These are phyloP conservation scores for Butyriboletus loyo DNA, from an alignment of 768 basidiomycete species.

Conservation along the genomic window DNA sequence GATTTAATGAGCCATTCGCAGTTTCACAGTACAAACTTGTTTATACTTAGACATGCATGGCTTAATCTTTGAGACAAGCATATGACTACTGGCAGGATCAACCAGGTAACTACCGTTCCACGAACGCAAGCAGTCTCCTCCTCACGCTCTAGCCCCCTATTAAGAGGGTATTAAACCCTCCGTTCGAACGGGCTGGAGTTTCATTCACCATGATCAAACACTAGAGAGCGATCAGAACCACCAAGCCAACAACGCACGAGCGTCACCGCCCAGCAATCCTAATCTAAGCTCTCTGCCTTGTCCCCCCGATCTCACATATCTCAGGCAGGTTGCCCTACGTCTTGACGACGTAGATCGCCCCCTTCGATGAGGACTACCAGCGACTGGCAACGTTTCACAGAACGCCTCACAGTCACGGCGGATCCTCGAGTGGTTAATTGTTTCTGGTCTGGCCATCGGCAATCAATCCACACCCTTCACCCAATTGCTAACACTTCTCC, in stretches of 20 bases:
- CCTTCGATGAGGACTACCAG: background rate
- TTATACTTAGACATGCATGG: constrained; percentile 82
- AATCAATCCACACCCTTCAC: constrained; percentile 5
- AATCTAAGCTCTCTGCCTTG: background rate
- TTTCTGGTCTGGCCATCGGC: constrained; percentile 4
- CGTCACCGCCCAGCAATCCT: background rate
- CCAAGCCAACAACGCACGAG: no score
- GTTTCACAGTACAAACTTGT: constrained; percentile 72
- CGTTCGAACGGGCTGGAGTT: background rate
- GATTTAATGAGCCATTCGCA: constrained; percentile 82
- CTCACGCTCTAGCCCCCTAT: background rate
- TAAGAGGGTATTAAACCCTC: no score
- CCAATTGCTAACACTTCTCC: background rate
- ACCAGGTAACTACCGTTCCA: constrained; percentile 84
- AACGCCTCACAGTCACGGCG: background rate
- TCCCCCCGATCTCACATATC: background rate
- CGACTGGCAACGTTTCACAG: background rate
- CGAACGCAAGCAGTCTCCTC: no score
- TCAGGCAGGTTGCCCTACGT: background rate
- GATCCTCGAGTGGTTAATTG: constrained; percentile 19
- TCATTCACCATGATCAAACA: background rate
- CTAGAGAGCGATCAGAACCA: background rate
- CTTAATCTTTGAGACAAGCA: constrained; percentile 84
- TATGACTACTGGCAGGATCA: constrained; percentile 84
- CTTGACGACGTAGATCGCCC: background rate